Conservation (phyloP, 768 basidiomycete species). For the Naematelia aurantialba region DNA sequence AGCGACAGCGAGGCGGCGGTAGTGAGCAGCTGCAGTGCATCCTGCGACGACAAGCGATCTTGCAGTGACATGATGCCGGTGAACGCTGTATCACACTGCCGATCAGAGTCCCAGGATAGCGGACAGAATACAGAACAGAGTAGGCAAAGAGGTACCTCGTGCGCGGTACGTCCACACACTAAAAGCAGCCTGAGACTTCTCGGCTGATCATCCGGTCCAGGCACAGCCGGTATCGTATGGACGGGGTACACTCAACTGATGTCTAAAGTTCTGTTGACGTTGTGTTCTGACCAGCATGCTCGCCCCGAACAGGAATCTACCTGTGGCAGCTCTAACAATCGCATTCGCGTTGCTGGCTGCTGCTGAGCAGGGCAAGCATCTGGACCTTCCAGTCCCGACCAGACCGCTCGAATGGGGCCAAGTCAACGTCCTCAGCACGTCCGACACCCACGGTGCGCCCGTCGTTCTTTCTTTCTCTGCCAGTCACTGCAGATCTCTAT, state of each 20-base stretch:
- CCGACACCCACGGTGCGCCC: slow-evolving; percentile 64
- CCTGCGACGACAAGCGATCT: slow-evolving; percentile 34
- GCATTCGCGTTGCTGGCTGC: too few species aligned
- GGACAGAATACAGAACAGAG: too few species aligned
- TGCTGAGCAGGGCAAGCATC: neutral
- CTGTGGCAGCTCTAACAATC: too few species aligned
- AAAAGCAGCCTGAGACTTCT: neutral
- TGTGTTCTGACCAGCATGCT: too few species aligned
- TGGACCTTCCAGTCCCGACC: slow-evolving; percentile 53
- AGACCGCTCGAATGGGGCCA: slow-evolving; percentile 79
- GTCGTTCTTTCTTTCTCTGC: neutral
- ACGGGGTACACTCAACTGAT: too few species aligned
- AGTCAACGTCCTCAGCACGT: slow-evolving; percentile 80
- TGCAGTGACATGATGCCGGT: slow-evolving; percentile 31
- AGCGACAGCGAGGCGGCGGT: slow-evolving; percentile 29
- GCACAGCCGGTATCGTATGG: neutral
- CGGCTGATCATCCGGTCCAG: neutral
- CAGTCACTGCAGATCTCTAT: neutral
- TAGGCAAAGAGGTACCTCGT: too few species aligned
- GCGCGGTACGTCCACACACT: too few species aligned
- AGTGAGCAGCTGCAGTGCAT: slow-evolving; percentile 29
- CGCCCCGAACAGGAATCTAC: too few species aligned
- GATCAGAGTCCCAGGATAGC: too few species aligned
- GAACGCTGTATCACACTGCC: neutral
- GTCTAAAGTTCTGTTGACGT: too few species aligned